A percentile compares a stretch with the other conserved stretches of the same genome.
phyloP scores from a whole-genome alignment of 371 early-diverging fungal species.

The Rhizopus microsporus region DNA sequence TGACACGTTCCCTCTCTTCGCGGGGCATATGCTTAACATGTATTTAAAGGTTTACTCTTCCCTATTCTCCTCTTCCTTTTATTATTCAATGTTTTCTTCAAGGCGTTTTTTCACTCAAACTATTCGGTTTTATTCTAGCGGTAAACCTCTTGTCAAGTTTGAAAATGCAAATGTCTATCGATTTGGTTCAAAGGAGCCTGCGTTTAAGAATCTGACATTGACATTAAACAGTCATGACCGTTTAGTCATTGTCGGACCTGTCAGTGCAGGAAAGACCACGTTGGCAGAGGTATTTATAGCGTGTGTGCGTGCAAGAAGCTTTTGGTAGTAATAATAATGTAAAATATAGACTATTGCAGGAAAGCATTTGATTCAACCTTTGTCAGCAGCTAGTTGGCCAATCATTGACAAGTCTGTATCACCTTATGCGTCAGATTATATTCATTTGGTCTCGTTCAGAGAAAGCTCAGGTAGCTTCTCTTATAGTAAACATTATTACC shows the following conservation, averaged over 20 bases:
- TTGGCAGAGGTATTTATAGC: slow-evolving; percentile 39
- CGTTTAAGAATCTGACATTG: slow-evolving; percentile 39
- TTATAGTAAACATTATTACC: slow-evolving; percentile 54
- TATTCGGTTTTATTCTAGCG: slow-evolving; percentile 14
- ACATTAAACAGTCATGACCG: slow-evolving; percentile 31
- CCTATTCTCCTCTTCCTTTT: slow-evolving; percentile 55
- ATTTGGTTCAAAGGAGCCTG: slow-evolving; percentile 38
- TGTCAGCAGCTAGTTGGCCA: slow-evolving; percentile 41
- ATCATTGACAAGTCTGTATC: slow-evolving; percentile 29
- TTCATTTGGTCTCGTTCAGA: slow-evolving; percentile 52
- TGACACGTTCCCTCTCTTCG: too few species aligned
- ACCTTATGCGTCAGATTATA: slow-evolving; percentile 41
- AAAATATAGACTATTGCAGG: slow-evolving; percentile 38
- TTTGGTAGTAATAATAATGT: neutral
- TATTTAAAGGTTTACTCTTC: too few species aligned
- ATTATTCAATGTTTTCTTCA: slow-evolving; percentile 47
- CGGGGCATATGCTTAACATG: too few species aligned
- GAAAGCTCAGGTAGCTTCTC: slow-evolving; percentile 47
- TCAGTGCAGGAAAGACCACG: slow-evolving; percentile 51
- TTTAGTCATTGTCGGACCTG: slow-evolving; percentile 48
- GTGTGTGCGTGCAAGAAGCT: neutral
- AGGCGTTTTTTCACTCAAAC: slow-evolving; percentile 19
- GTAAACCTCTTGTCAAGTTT: slow-evolving; percentile 28
- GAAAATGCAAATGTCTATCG: slow-evolving; percentile 43
- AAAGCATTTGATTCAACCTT: slow-evolving; percentile 36